A percentile compares a stretch with the other conserved stretches of the same genome.
Conservation (phyloP, 1,139 yeast genomes). For the Dujonia santamariae region DNA sequence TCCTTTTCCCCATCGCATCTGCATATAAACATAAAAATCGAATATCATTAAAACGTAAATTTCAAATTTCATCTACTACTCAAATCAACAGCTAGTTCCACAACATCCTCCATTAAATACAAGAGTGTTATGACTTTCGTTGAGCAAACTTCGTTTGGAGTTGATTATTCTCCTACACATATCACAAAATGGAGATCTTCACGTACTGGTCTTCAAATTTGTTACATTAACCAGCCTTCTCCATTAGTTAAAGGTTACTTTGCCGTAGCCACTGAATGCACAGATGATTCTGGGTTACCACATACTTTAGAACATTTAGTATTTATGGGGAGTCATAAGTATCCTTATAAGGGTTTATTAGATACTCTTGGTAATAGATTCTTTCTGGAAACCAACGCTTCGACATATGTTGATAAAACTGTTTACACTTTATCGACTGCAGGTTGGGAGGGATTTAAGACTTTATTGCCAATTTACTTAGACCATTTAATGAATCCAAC, state of each 20-base stretch:
- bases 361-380: slow-evolving; percentile 85
- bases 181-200: slow-evolving; percentile 69
- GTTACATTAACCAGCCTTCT: slow-evolving; percentile 73
- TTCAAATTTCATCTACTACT: too few relatives aligned
- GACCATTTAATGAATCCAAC: slow-evolving; percentile 88
- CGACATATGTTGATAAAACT: slow-evolving; percentile 97
- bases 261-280: slow-evolving; percentile 91
- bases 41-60: too few relatives aligned
- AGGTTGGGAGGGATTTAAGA: slow-evolving; percentile 93
- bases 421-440: slow-evolving; percentile 90
- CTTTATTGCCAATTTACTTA: slow-evolving; percentile 80
- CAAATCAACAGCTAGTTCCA: too few relatives aligned
- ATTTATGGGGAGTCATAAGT: slow-evolving; percentile 89
- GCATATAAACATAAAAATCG: too few relatives aligned
- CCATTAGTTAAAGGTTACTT: slow-evolving; percentile 92
- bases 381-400: slow-evolving; percentile 89
- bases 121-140: too few relatives aligned
- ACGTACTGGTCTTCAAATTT: slow-evolving; percentile 80
- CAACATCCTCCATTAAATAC: too few relatives aligned
- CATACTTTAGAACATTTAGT: slow-evolving; percentile 94
- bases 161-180: slow-evolving; percentile 61
- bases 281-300: slow-evolving; percentile 87
- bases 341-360: slow-evolving; percentile 87
- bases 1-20: slow-evolving; percentile 6
- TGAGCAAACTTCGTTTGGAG: slow-evolving; percentile 50